These are phyloP conservation scores for Echium plantagineum DNA, from an alignment of 257 asterid genomes.

Conservation along the genomic window DNA sequence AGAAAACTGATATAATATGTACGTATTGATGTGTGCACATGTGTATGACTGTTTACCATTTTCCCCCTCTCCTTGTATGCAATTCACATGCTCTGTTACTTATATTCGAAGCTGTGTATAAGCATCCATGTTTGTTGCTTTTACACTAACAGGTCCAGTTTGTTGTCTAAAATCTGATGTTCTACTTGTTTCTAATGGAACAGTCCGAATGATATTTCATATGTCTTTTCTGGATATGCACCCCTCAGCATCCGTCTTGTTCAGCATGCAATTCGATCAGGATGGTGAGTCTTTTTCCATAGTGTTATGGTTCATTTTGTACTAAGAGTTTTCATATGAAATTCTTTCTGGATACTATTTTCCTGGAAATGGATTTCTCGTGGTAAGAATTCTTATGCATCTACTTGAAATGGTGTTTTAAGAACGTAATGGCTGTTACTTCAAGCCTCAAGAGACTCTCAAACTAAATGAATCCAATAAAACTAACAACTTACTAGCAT, in stretches of 20 bases:
- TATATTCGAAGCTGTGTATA: background rate
- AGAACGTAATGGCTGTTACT: background rate
- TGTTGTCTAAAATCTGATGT: slow-evolving; percentile 5
- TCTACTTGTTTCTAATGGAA: slow-evolving; percentile 10
- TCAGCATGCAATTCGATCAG: slow-evolving; percentile 89
- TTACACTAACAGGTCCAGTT: background rate
- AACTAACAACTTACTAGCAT: too few species aligned
- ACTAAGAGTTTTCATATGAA: too few species aligned
- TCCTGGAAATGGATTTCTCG: background rate
- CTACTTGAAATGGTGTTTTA: background rate
- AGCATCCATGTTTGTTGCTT: background rate
- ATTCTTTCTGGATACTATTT: background rate
- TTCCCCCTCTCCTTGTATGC: background rate
- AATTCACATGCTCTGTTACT: background rate
- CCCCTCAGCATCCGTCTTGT: slow-evolving; percentile 95
- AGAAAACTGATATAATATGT: background rate
- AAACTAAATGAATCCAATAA: too few species aligned
- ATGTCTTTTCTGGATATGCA: slow-evolving; percentile 95
- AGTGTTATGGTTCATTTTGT: background rate
- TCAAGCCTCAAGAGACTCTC: too few species aligned
- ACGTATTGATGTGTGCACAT: background rate
- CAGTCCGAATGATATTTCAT: slow-evolving; percentile 90
- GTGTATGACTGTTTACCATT: background rate
- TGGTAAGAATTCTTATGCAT: background rate
- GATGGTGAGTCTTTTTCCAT: slow-evolving; percentile 56